Conservation (phyloP, 352 stramenopile genomes). For the Pythium apleroticum region DNA sequence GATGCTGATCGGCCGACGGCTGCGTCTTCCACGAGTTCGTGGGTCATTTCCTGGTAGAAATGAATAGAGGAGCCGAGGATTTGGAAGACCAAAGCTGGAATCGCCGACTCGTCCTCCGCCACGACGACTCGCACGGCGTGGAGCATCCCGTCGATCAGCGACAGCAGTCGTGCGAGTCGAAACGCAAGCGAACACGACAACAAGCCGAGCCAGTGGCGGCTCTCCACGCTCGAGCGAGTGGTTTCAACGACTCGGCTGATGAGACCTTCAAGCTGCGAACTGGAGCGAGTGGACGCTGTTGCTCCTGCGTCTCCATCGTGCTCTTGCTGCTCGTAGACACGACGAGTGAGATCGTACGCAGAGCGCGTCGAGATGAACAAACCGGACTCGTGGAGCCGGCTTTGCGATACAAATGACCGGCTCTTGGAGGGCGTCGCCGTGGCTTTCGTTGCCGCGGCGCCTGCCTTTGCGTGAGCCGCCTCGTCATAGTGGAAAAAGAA, state of each 20-base stretch:
- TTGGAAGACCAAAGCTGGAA: not conserved
- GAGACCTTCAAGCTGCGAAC: slow-evolving; percentile 5
- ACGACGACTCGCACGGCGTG: not conserved
- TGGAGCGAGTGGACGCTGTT: not conserved
- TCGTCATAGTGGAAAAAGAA: slow-evolving; percentile 56
- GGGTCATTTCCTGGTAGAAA: not conserved
- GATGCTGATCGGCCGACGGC: slow-evolving; percentile 9
- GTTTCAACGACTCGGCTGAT: slow-evolving; percentile 16
- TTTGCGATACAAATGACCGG: not conserved
- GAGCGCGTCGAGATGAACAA: not conserved
- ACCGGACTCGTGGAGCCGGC: not conserved
- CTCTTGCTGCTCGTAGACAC: not conserved
- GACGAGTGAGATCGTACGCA: not conserved
- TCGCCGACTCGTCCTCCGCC: not conserved
- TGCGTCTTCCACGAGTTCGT: slow-evolving; percentile 18
- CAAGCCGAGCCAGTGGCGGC: slow-evolving; percentile 21
- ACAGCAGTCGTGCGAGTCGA: not conserved
- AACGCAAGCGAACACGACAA: not conserved
- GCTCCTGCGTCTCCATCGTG: not conserved
- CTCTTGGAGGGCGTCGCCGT: not conserved
- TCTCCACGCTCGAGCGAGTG: slow-evolving; percentile 25
- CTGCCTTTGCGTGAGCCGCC: not conserved
- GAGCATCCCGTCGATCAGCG: slow-evolving; percentile 6
- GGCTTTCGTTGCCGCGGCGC: not conserved
- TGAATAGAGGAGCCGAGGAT: not conserved